Evolutionary conservation across 345 rosid species (phyloP).

Genomic region (Linum trigynum): DNA sequence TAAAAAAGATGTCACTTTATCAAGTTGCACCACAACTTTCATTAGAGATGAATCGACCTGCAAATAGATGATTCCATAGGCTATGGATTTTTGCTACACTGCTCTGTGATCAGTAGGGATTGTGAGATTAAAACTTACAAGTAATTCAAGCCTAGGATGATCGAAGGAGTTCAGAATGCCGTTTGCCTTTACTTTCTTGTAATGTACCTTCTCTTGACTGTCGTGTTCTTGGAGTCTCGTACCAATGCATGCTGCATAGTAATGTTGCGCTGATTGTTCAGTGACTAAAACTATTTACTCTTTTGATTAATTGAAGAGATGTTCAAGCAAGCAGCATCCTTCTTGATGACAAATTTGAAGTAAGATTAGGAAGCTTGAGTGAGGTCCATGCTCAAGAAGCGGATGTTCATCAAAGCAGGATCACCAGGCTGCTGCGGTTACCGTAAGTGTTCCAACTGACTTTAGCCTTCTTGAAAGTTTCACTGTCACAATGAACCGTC

Average conservation of each 20-base stretch:
- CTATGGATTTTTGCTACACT: no score
- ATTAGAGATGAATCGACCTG: no score
- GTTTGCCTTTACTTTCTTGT: no score
- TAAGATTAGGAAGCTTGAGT: constrained; percentile 83
- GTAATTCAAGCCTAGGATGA: no score
- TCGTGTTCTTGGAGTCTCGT: not conserved
- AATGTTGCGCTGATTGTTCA: not conserved
- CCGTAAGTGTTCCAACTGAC: constrained; percentile 50
- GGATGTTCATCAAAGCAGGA: constrained; percentile 77
- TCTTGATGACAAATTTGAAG: constrained; percentile 97
- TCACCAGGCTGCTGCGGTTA: constrained; percentile 73
- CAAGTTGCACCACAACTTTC: no score
- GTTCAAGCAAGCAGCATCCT: constrained; percentile 99
- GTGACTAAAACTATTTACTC: constrained; percentile 20
- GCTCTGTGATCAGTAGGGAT: no score
- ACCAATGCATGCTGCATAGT: not conserved
- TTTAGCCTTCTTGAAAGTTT: not conserved
- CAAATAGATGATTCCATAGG: no score
- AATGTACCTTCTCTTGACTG: not conserved
- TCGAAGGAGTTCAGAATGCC: no score
- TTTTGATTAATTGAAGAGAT: constrained; percentile 50
- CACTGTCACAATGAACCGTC: not conserved
- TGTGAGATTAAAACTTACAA: no score
- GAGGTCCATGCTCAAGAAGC: constrained; percentile 80
- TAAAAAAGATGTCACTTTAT: no score